Base-by-base conservation (phyloP, 83 land plant genomes). In the Larix sibirica region DNA sequence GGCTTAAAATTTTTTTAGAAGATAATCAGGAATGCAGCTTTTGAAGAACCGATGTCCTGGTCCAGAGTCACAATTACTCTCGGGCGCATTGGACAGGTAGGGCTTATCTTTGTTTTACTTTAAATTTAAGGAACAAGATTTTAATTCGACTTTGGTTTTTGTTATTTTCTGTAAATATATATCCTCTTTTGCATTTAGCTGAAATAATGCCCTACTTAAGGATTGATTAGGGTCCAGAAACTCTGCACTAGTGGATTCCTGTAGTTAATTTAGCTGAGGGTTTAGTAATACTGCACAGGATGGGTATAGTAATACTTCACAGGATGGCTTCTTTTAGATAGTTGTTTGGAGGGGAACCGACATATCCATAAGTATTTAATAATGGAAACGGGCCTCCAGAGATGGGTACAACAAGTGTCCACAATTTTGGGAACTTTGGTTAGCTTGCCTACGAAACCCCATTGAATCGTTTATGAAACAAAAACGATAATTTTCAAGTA, bases 21-120 rank as follows among this genome's bases (percentile, higher is more conserved):
- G 23, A 23, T 6, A 63, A 63, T 21, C 6, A 63, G 23, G 58
- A 74, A 58, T 74, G 77, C 6, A 47, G 4, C n/a, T 2, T 47
- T 14, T 50, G 23, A 66, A 64, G 82, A 62, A 81, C 24, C 56
- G 58, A 84, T 85, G 87, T 79, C 84, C 44, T 65, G 81, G 84
- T 60, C 83, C 63, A 81, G 80, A 54, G 86, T 90, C 79, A 90
- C 92, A 21, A 90, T 90, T 54, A 90, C 92, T 54, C 88, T 90
- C 40, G 92, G 92, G 9, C 81, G 83, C 36, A 81, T 83, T 58
- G 88, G 90, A 36, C 90, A 85, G 90, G 90, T 88, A 71, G n/a
- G 38, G 13, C 36, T 2, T 63, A 44, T 9, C 33, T 86, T 17
- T 44, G 20, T 79, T 36, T 62, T 42, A 42, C 47, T 6, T 42